phyloP scores from a whole-genome alignment of 495 filamentous ascomycete species.

The Penicillium longicatenatum region DNA sequence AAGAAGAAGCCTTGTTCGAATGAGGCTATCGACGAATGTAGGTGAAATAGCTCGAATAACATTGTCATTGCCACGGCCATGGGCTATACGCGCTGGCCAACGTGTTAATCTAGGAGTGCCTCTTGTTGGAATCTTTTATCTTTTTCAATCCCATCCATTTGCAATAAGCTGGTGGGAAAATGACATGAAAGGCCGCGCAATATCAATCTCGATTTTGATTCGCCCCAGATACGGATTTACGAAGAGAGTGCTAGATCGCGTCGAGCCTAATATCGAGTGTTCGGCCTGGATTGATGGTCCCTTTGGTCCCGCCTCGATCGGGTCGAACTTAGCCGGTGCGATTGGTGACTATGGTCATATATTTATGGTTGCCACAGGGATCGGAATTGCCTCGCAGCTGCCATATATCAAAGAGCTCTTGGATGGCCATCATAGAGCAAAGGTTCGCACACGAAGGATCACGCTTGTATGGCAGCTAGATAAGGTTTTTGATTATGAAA shows the following conservation, averaged over 20 bases:
- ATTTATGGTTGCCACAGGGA: conserved; percentile 38
- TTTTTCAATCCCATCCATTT: conserved; percentile 36
- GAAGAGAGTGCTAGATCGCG: conserved; percentile 16
- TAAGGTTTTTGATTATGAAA: conserved; percentile 23
- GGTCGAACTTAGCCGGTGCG: conserved; percentile 1
- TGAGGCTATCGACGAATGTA: conserved; percentile 5
- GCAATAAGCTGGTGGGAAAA: conserved; percentile 36
- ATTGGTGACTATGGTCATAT: conserved; percentile 36
- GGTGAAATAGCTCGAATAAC: conserved; percentile 13
- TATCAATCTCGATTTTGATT: conserved; percentile 29
- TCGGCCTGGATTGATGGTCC: conserved; percentile 38
- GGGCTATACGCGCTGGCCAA: conserved; percentile 30
- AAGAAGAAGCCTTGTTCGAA: conserved; percentile 5
- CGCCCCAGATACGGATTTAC: conserved; percentile 36
- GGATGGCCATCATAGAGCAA: conserved; percentile 27
- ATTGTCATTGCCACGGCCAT: conserved; percentile 29
- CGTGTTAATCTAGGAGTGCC: conserved; percentile 31
- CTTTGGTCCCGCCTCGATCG: conserved; percentile 30
- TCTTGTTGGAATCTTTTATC: conserved; percentile 24
- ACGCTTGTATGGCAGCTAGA: conserved; percentile 35
- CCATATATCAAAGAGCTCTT: conserved; percentile 41
- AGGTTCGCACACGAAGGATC: conserved; percentile 32
- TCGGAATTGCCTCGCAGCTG: conserved; percentile 39
- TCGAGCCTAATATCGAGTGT: conserved; percentile 16
- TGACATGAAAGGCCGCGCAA: conserved; percentile 19